A percentile compares a stretch with the other conserved stretches of the same genome.
Evolutionary conservation across 2,329 filamentous ascomycete genomes (phyloP).

Genomic region (Aureobasidium namibiae): DNA sequence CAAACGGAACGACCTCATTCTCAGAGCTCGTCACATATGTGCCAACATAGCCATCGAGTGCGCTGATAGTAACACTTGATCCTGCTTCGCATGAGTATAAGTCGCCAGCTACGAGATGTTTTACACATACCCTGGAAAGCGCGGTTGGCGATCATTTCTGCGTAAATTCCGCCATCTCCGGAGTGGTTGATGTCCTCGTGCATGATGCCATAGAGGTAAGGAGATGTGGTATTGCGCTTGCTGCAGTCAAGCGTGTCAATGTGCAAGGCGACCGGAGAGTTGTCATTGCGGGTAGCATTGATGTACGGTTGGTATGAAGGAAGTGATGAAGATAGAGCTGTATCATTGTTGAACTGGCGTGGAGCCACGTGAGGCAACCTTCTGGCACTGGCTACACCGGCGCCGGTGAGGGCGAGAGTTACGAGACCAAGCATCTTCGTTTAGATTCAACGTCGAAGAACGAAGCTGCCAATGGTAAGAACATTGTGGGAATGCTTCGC

Average conservation of each 20-base stretch:
- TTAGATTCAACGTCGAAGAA: background rate
- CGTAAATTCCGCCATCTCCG: constrained; percentile 66
- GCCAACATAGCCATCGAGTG: constrained; percentile 18
- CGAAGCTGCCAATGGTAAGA: background rate
- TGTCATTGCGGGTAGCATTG: constrained; percentile 16
- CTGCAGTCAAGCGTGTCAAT: constrained; percentile 12
- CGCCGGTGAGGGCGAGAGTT: constrained; percentile 8
- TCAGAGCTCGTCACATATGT: constrained; percentile 20
- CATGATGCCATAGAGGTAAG: constrained; percentile 16
- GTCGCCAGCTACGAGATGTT: background rate
- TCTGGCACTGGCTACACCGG: constrained; percentile 3
- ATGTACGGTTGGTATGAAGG: constrained; percentile 16
- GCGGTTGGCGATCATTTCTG: constrained; percentile 61
- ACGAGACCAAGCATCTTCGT: constrained; percentile 8
- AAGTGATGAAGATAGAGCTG: background rate
- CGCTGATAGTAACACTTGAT: constrained; percentile 18
- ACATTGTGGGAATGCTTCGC: background rate
- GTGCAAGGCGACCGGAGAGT: constrained; percentile 13
- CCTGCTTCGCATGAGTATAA: constrained; percentile 12
- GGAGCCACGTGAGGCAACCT: constrained; percentile 9
- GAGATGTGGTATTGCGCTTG: constrained; percentile 15
- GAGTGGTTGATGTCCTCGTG: constrained; percentile 42
- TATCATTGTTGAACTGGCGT: background rate
- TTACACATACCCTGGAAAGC: constrained; percentile 52
- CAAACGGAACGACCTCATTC: constrained; percentile 24